Percentiles rank a stretch among this genome's conserved stretches.
These are phyloP conservation scores for Starmerella davenportii DNA, from an alignment of 805 yeast genomes.

Conservation along the genomic window DNA sequence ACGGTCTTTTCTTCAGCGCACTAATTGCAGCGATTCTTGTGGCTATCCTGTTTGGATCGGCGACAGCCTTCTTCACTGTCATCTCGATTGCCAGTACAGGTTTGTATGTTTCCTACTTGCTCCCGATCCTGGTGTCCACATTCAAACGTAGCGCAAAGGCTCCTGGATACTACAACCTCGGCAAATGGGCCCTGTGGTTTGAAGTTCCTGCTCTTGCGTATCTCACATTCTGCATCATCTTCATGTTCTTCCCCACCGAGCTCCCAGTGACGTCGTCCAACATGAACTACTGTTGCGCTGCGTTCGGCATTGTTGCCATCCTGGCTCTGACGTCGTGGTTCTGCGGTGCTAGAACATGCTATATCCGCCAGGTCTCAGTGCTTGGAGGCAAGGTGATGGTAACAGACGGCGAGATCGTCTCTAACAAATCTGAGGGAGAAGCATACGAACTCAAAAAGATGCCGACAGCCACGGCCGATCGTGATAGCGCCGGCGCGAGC, in stretches of 20 bases:
- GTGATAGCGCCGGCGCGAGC: too few species aligned
- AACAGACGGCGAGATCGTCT: background rate
- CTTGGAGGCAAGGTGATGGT: background rate
- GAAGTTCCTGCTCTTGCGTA: conserved; percentile 35
- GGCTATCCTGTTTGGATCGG: conserved; percentile 40
- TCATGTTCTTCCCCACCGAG: conserved; percentile 46
- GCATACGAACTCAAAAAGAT: background rate
- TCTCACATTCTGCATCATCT: conserved; percentile 40
- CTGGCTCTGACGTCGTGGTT: conserved; percentile 16
- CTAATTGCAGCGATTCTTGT: conserved; percentile 35
- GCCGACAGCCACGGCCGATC: background rate
- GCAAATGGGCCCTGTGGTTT: conserved; percentile 52
- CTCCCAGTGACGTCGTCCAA: conserved; percentile 43
- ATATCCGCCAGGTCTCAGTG: background rate
- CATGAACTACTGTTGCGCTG: conserved; percentile 51
- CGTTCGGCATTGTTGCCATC: conserved; percentile 30
- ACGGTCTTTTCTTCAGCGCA: conserved; percentile 40
- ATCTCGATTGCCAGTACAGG: conserved; percentile 42
- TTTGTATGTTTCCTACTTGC: conserved; percentile 37
- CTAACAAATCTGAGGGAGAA: background rate
- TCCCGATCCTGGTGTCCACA: conserved; percentile 30
- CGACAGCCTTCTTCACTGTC: conserved; percentile 51
- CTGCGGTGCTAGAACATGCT: conserved; percentile 9
- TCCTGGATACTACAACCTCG: conserved; percentile 34
- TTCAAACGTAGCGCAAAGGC: conserved; percentile 23